Evolutionary conservation across 441 rosid genomes (phyloP), one percentile per base, ranked within the genome.

Genomic region (Eutrema salsugineum): DNA sequence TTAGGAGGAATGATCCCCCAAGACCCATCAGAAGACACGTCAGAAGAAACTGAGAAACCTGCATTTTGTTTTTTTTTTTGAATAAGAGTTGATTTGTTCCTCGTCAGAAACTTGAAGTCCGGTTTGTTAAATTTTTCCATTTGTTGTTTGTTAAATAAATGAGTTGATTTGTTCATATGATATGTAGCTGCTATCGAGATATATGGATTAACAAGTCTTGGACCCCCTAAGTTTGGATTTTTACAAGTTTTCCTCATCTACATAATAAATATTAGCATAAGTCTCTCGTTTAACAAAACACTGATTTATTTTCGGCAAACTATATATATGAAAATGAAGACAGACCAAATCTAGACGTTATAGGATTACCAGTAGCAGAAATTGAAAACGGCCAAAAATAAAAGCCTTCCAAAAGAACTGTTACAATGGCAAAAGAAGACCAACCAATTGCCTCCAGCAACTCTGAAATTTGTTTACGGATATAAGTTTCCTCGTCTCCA

Each of bases 381-480:
- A 55, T 6, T 63, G 58, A 24, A 24, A 9, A 48, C 2, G 19
- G 28, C 33, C 42, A 60, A 51, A 51, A 56, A 66, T 27, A 67
- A 61, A 50, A 60, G 15, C 32, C 32, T 43, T 40, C 15, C 42
- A 36, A 36, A 46, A 10, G 16, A 57, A 58, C 33, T 15, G 28
- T 10, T 46, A 51, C 44, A 30, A 46, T 36, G 63, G 68, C 9
- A 66, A 59, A 59, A 11, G 63, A 58, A 66, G 49, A 83, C 89
- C 80, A 75, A 91, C 97, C 93, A 30, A 90, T 85, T 76, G 80
- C 70, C 33, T 89, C 82, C 73, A 94, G 84, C 81, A 88, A 81
- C 77, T 68, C 81, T 36, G 85, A 78, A 53, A 88, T 80, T 60
- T 80, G 87, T 76, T 81, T 79, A 79, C 83, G 58, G 72, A 91